Conservation (phyloP, 805 yeast genomes). For the Saccharomycopsis selenospora region DNA sequence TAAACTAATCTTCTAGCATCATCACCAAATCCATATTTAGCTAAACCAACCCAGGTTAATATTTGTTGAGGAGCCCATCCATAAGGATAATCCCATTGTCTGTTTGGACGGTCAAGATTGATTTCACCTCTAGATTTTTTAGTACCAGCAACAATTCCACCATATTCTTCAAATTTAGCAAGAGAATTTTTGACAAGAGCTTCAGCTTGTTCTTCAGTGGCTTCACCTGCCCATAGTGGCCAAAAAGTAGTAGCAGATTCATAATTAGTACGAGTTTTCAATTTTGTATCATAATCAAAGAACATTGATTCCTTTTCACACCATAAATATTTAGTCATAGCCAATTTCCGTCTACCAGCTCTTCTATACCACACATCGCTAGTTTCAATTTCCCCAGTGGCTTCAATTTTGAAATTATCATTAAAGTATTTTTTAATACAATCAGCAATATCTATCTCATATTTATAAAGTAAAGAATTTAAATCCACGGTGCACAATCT, state of each 20-base stretch:
- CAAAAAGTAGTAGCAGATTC: slow-evolving; percentile 88
- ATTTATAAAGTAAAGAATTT: slow-evolving; percentile 79
- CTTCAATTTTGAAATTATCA: slow-evolving; percentile 35
- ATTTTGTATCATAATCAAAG: slow-evolving; percentile 73
- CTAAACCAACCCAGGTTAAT: slow-evolving; percentile 82
- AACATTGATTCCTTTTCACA: slow-evolving; percentile 68
- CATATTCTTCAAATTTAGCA: slow-evolving; percentile 69
- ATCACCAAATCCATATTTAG: slow-evolving; percentile 58
- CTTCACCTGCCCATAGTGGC: slow-evolving; percentile 81
- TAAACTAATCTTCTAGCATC: slow-evolving; percentile 67
- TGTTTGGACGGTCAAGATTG: slow-evolving; percentile 63
- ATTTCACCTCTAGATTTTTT: slow-evolving; percentile 64
- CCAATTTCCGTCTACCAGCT: slow-evolving; percentile 47
- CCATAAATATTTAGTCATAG: slow-evolving; percentile 73
- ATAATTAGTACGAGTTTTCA: slow-evolving; percentile 48
- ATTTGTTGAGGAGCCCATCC: slow-evolving; percentile 99
- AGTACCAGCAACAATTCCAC: slow-evolving; percentile 87
- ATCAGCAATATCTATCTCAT: slow-evolving; percentile 75
- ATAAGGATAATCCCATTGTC: slow-evolving; percentile 97
- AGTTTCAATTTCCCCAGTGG: slow-evolving; percentile 36
- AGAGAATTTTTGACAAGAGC: slow-evolving; percentile 50
- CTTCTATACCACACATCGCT: slow-evolving; percentile 54
- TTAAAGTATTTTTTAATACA: slow-evolving; percentile 51
- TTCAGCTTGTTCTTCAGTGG: slow-evolving; percentile 63
- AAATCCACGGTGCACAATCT: slow-evolving; percentile 85